Evolutionary conservation across 1,139 yeast species (phyloP).

Genomic region (Saccharomyces hybrid): DNA sequence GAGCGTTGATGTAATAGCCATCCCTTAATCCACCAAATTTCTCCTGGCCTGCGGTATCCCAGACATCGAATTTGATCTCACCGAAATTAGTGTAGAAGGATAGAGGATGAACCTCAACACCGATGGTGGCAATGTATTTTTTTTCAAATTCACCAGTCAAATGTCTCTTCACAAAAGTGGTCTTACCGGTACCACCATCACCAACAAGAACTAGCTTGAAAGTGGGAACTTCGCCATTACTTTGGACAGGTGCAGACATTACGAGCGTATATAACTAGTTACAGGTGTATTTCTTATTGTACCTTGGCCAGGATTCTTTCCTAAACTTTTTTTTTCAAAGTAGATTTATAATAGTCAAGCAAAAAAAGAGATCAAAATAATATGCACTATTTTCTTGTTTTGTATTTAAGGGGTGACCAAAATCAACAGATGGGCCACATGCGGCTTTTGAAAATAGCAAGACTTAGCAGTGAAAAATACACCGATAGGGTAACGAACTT

Average conservation of each 20-base stretch:
- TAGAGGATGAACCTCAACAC: constrained; percentile 98
- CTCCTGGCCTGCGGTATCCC: constrained; percentile 99
- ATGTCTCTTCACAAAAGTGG: constrained; percentile 99
- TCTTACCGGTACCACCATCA: constrained; percentile 99
- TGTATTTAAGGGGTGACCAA: neutral
- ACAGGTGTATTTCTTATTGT: neutral
- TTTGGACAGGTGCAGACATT: neutral
- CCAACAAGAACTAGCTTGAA: constrained; percentile 98
- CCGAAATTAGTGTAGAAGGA: constrained; percentile 98
- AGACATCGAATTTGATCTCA: constrained; percentile 96
- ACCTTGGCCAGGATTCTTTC: neutral
- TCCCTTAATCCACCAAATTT: constrained; percentile 99
- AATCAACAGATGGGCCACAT: neutral
- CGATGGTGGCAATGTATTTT: constrained; percentile 97
- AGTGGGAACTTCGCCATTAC: constrained; percentile 68
- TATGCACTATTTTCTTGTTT: neutral
- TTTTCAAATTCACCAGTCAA: constrained; percentile 99
- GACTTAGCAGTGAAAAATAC: neutral
- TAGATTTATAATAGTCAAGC: too few species aligned
- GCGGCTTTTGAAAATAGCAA: neutral
- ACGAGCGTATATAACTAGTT: neutral
- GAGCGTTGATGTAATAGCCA: constrained; percentile 98
- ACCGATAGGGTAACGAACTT: neutral
- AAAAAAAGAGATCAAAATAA: neutral
- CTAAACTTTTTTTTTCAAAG: too few species aligned